Conservation (phyloP, 352 stramenopile species). For the Blastocystis sp. region DNA sequence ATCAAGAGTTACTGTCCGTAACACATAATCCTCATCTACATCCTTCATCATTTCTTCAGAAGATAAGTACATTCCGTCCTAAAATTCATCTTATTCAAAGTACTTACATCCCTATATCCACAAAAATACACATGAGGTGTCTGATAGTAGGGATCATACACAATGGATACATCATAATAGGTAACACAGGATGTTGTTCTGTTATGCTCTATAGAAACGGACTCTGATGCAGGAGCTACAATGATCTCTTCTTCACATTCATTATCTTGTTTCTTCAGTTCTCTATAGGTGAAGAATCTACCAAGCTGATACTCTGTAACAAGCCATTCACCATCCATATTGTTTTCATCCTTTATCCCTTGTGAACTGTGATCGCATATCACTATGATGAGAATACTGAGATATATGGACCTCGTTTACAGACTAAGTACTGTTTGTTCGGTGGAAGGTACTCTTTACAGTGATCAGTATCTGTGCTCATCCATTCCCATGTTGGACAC, state of each 20-base stretch:
- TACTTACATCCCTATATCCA: constrained; percentile 84
- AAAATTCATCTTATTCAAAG: background rate
- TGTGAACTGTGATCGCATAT: background rate
- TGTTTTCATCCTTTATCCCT: background rate
- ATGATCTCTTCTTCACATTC: too few relatives aligned
- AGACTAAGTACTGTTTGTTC: constrained; percentile 82
- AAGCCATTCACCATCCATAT: background rate
- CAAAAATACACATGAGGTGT: constrained; percentile 96
- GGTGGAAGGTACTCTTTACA: constrained; percentile 76
- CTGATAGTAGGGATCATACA: constrained; percentile 99
- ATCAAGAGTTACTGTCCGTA: constrained; percentile 97
- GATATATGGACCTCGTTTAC: constrained; percentile 71
- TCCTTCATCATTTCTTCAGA: constrained; percentile 93
- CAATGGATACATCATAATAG: constrained; percentile 96
- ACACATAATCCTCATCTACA: constrained; percentile 98
- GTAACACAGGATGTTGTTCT: constrained; percentile 75
- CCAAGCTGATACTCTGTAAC: background rate
- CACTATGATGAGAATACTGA: background rate
- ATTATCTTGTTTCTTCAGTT: too few relatives aligned
- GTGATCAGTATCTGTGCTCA: constrained; percentile 74
- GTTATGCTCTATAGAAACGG: constrained; percentile 33
- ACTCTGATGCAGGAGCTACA: too few relatives aligned
- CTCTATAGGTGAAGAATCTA: background rate
- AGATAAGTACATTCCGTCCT: constrained; percentile 79
- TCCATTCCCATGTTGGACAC: constrained; percentile 14